A percentile compares a stretch with the other conserved stretches of the same genome.
These are phyloP conservation scores for Pseudogymnoascus sp. DNA, from an alignment of 2,329 filamentous ascomycete species.

Conservation along the genomic window DNA sequence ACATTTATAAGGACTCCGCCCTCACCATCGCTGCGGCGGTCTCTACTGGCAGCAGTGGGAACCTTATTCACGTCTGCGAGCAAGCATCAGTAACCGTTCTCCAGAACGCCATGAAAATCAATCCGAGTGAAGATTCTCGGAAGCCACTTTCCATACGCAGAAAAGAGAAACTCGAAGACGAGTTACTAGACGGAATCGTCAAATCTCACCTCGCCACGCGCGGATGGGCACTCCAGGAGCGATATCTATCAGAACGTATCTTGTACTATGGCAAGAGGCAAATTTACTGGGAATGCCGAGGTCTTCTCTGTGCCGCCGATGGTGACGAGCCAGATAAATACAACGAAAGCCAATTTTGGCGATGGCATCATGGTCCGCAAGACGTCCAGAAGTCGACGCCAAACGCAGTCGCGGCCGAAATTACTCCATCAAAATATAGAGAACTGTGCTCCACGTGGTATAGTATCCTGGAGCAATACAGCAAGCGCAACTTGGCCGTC, in stretches of 20 bases:
- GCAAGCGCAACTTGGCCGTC: neutral
- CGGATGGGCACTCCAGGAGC: slow-evolving; percentile 12
- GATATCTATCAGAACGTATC: slow-evolving; percentile 9
- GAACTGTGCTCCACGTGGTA: slow-evolving; percentile 1
- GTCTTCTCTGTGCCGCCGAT: neutral
- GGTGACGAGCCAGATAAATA: neutral
- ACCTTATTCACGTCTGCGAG: neutral
- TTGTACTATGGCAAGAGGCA: slow-evolving; percentile 10
- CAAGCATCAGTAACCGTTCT: neutral
- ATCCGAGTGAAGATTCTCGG: neutral
- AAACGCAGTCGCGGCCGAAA: neutral
- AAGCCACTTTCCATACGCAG: neutral
- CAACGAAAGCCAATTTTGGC: neutral
- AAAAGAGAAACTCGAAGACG: neutral
- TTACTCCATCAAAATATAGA: neutral
- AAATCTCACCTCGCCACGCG: neutral
- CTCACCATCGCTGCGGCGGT: neutral
- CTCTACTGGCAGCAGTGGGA: neutral
- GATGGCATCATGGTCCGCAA: neutral
- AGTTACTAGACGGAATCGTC: neutral
- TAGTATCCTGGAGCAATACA: slow-evolving; percentile 9
- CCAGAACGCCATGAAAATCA: neutral
- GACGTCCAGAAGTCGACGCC: neutral
- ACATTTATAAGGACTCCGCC: neutral
- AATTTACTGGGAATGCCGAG: slow-evolving; percentile 14